Base-by-base conservation (phyloP, 2,329 filamentous ascomycete species). In the Penicillium nordicum region DNA sequence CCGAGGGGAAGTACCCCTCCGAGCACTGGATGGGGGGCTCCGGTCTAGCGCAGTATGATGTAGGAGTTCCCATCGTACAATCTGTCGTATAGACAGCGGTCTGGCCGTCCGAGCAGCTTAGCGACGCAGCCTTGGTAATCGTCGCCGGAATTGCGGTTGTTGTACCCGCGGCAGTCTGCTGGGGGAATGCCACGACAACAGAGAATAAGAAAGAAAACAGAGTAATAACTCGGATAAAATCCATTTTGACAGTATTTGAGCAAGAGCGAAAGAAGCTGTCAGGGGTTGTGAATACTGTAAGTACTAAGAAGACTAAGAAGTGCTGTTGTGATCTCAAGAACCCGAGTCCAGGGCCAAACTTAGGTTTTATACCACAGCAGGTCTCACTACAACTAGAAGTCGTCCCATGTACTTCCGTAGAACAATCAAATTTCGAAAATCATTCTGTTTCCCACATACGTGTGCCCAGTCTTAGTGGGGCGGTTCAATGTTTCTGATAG, bases 81-180 rank as follows among this genome's bases (percentile, higher is more conserved):
- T 68, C 67, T 0, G 58, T 68, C 4, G 66, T 68, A 46, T 63
- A 57, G 8, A 68, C 30, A 21, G 64, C 30, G 5, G 63, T 67
- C 29, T 64, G 61, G 6, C 64, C 65, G n/a, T 59, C 37, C 1
- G 57, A 41, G 36, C 66, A 68, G 25, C 27, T 57, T 4, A 67
- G 61, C 16, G 53, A 40, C 8, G 57, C 50, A 11, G 55, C 30
- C 18, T 48, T 45, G 11, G 60, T 58, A 5, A 57, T 34, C 1
- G 40, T 23, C 43, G 27, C 16, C 18, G 27, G 27, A 9, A 27
- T 12, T 12, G n/a, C 43, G 2, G n/a, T 32, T 21, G 43, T 45
- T 32, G 43, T 21, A 30, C 27, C 27, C 3, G 11, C 27, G 7
- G 29, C 40, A n/a, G 53, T 43, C 36, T 37, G 55, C 29, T 50